Evolutionary conservation across 805 yeast genomes (phyloP).

Genomic region (Saccharomycopsis lassenensis): DNA sequence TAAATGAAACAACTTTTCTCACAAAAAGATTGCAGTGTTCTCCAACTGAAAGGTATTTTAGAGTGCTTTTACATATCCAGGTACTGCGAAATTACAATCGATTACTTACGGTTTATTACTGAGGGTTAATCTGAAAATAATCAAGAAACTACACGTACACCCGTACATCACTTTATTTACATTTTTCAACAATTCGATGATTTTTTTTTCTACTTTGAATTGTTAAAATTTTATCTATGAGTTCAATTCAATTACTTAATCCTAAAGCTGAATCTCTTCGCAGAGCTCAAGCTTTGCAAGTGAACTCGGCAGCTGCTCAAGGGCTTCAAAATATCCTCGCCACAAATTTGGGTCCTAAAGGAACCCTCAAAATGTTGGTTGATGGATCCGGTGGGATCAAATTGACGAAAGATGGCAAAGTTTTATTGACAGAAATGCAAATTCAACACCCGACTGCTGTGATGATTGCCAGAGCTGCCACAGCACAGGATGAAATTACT

Average conservation of each 20-base stretch:
- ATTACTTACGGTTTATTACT: background rate
- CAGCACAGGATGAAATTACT: conserved; percentile 98
- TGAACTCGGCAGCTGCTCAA: conserved; percentile 91
- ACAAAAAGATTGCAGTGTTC: too few relatives aligned
- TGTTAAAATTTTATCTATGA: conserved; percentile 24
- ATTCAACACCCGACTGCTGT: conserved; percentile 86
- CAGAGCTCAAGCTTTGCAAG: conserved; percentile 90
- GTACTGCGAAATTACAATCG: background rate
- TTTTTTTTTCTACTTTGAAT: background rate
- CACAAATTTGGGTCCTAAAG: conserved; percentile 92
- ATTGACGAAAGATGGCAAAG: conserved; percentile 95
- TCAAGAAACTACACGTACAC: background rate
- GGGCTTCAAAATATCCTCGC: conserved; percentile 90
- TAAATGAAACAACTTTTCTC: too few relatives aligned
- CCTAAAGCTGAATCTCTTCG: conserved; percentile 98
- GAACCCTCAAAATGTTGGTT: conserved; percentile 91
- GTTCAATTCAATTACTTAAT: conserved; percentile 77
- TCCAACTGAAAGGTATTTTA: too few relatives aligned
- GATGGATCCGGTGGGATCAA: conserved; percentile 95
- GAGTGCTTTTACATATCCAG: too few relatives aligned
- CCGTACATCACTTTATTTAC: background rate
- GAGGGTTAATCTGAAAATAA: background rate
- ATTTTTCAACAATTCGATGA: background rate
- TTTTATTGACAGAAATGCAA: conserved; percentile 89
- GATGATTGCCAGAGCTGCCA: conserved; percentile 92